Percentiles rank a stretch among this genome's conserved stretches.
These are phyloP conservation scores for Ramichloridium luteum DNA, from an alignment of 2,329 filamentous ascomycete species.

Conservation along the genomic window DNA sequence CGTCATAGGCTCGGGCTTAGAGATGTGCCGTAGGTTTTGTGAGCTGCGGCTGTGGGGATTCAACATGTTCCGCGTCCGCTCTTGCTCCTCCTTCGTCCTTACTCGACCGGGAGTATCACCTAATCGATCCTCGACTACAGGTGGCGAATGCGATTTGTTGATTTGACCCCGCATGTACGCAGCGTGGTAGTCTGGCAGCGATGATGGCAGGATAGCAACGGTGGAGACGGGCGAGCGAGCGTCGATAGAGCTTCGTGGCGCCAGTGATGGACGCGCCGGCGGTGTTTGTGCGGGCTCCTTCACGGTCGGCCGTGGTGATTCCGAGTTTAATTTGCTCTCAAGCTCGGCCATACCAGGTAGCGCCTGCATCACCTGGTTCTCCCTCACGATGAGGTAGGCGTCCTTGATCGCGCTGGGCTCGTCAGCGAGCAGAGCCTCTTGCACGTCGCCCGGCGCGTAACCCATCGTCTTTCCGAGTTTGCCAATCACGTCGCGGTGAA, in stretches of 20 bases:
- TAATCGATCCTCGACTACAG: conserved; percentile 24
- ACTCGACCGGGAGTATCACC: conserved; percentile 37
- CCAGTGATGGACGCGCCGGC: conserved; percentile 36
- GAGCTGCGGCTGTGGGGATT: conserved; percentile 69
- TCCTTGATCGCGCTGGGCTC: conserved; percentile 98
- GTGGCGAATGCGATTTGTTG: conserved; percentile 24
- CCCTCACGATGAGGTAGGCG: conserved; percentile 92
- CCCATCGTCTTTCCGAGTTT: conserved; percentile 98
- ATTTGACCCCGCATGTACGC: conserved; percentile 67
- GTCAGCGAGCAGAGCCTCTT: conserved; percentile 80
- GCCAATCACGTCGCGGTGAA: conserved; percentile 83
- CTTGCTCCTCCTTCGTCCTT: conserved; percentile 52
- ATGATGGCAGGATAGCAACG: conserved; percentile 82
- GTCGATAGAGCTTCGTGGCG: conserved; percentile 20
- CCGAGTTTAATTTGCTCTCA: too few relatives aligned
- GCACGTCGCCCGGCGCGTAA: conserved; percentile 86
- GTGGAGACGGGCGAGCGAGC: conserved; percentile 50
- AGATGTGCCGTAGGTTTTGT: conserved; percentile 17
- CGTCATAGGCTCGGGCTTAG: conserved; percentile 43
- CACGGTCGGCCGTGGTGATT: too few relatives aligned
- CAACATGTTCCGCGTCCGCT: conserved; percentile 65
- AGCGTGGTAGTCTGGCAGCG: conserved; percentile 77
- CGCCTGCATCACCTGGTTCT: conserved; percentile 93
- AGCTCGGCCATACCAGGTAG: conserved; percentile 48
- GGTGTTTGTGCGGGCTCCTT: conserved; percentile 46